Conservation (phyloP, 2,329 filamentous ascomycete species). For the Fusarium avenaceum region DNA sequence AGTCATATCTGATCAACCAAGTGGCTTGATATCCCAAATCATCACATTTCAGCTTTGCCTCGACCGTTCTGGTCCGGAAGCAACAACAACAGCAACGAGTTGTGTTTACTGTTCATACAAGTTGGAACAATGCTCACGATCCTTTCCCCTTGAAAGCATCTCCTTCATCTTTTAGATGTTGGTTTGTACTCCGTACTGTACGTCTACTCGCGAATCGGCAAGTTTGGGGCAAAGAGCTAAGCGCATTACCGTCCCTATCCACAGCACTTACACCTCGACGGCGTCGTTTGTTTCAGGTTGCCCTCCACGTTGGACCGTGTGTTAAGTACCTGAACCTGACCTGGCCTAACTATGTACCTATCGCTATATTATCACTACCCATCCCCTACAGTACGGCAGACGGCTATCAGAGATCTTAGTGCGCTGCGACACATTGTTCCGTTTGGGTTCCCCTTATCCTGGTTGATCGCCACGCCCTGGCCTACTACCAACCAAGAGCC, state of each 20-base stretch:
- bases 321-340: conserved; percentile 1
- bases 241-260: conserved; percentile 28
- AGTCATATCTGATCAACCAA: conserved; percentile 4
- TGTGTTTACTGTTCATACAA: too few species aligned
- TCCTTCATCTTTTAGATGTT: background rate
- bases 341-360: conserved; percentile 9
- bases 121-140: too few species aligned
- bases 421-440: conserved; percentile 27
- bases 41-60: background rate
- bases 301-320: conserved; percentile 44
- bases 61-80: too few species aligned
- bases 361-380: background rate
- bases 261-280: conserved; percentile 29
- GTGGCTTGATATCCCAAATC: background rate
- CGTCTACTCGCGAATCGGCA: conserved; percentile 8
- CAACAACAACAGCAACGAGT: too few species aligned
- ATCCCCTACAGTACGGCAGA: conserved; percentile 11
- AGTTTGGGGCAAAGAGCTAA: conserved; percentile 5
- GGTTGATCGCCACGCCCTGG: conserved; percentile 30
- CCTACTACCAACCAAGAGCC: too few species aligned
- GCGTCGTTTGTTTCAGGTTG: conserved; percentile 47
- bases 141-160: too few species aligned
- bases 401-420: conserved; percentile 39
- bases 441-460: conserved; percentile 29
- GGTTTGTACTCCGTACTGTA: background rate